These are phyloP conservation scores for Boletus tomentosulus DNA, from an alignment of 768 basidiomycete species.

Conservation along the genomic window DNA sequence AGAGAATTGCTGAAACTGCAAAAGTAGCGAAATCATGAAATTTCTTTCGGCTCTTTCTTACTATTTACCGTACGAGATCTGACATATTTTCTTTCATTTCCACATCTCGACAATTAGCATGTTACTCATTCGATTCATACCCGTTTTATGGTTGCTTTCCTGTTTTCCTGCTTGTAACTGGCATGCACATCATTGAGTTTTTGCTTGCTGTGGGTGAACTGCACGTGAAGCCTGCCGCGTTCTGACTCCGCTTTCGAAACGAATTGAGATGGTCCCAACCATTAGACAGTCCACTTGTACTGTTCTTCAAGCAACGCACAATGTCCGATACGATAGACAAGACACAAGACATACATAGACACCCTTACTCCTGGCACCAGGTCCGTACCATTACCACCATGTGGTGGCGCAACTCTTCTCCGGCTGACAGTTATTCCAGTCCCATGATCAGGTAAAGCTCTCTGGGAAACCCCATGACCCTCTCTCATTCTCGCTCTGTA, in stretches of 20 bases:
- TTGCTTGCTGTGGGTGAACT: conserved; percentile 10
- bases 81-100: conserved; percentile 3
- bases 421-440: conserved; percentile 41
- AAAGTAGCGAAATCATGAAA: conserved; percentile 31
- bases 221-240: conserved; percentile 28
- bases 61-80: conserved; percentile 16
- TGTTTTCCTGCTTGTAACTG: conserved; percentile 25
- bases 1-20: conserved; percentile 59
- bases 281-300: conserved; percentile 5
- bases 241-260: conserved; percentile 33
- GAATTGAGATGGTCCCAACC: conserved; percentile 13
- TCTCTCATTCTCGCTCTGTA: conserved; percentile 17
- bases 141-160: conserved; percentile 18
- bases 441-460: conserved; percentile 72
- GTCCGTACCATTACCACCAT: conserved; percentile 36
- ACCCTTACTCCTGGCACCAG: conserved; percentile 83
- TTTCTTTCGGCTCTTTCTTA: background rate
- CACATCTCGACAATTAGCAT: conserved; percentile 8
- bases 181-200: conserved; percentile 21
- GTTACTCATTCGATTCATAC: conserved; percentile 24
- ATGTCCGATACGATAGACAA: conserved; percentile 22
- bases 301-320: conserved; percentile 9
- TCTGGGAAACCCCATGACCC: conserved; percentile 7
- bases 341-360: conserved; percentile 28
- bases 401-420: conserved; percentile 14